These are phyloP conservation scores for Stipa capillata DNA, from an alignment of 176 grass and related monocot genomes.

Conservation along the genomic window DNA sequence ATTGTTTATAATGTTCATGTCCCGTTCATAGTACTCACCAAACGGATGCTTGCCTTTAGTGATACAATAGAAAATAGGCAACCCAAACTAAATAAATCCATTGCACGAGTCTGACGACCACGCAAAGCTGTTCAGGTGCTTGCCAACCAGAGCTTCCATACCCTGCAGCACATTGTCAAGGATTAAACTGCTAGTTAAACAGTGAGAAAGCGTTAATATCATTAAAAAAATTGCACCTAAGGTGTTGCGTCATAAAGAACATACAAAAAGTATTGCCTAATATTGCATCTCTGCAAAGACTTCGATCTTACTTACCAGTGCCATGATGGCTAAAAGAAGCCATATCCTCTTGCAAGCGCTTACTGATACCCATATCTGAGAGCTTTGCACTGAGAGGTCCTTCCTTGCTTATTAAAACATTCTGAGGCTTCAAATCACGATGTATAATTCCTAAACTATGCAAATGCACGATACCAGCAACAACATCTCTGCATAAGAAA, in stretches of 20 bases:
- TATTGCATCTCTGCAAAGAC: slow-evolving; percentile 1
- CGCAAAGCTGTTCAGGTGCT: slow-evolving; percentile 81
- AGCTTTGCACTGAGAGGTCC: slow-evolving; percentile 73
- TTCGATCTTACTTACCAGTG: slow-evolving; percentile 47
- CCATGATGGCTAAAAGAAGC: slow-evolving; percentile 66
- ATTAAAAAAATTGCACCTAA: neutral
- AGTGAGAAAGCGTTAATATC: too few relatives aligned
- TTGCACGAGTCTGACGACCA: slow-evolving; percentile 72
- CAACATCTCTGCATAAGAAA: slow-evolving; percentile 73
- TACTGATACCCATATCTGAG: slow-evolving; percentile 99
- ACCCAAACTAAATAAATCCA: slow-evolving; percentile 95
- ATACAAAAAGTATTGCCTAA: neutral
- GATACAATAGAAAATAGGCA: slow-evolving; percentile 93
- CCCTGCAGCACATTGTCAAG: slow-evolving; percentile 37
- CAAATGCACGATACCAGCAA: slow-evolving; percentile 75
- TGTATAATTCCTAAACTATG: slow-evolving; percentile 95
- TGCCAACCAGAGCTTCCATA: slow-evolving; percentile 96
- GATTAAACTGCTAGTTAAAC: slow-evolving; percentile 7
- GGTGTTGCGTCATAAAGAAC: neutral
- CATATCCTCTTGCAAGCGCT: slow-evolving; percentile 76
- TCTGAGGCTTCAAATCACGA: slow-evolving; percentile 98
- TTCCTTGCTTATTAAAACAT: slow-evolving; percentile 83
- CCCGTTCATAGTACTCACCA: slow-evolving; percentile 91
- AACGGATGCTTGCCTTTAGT: slow-evolving; percentile 90
- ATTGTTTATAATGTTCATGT: slow-evolving; percentile 78